A percentile compares a stretch with the other conserved stretches of the same genome.
Conservation (phyloP, 1,284 basidiomycete genomes). For the Leccinum subrobustum region DNA sequence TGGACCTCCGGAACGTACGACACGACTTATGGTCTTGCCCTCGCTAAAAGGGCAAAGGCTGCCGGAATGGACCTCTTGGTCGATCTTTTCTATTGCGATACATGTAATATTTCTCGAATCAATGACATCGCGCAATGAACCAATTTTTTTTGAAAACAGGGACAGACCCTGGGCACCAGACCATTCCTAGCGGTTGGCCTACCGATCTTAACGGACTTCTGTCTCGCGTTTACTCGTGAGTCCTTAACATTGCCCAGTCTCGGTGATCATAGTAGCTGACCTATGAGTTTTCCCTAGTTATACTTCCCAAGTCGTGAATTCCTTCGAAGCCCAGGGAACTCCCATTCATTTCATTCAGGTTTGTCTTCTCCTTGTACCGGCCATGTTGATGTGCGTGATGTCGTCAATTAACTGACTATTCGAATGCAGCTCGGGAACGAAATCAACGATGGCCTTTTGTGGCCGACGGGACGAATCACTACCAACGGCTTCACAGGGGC, state of each 20-base stretch:
- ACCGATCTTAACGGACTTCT: slow-evolving; percentile 7
- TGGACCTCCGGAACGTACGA: slow-evolving; percentile 16
- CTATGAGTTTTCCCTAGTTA: slow-evolving; percentile 3
- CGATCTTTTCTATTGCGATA: slow-evolving; percentile 16
- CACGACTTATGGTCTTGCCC: slow-evolving; percentile 13
- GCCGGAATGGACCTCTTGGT: slow-evolving; percentile 19
- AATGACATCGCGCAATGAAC: background rate
- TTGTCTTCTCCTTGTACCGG: background rate
- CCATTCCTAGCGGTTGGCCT: slow-evolving; percentile 19
- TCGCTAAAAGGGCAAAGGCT: slow-evolving; percentile 12
- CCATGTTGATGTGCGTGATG: background rate
- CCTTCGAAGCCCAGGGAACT: slow-evolving; percentile 16
- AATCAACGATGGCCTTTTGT: slow-evolving; percentile 17
- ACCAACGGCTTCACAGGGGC: slow-evolving; percentile 7
- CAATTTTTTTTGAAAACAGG: slow-evolving; percentile 4
- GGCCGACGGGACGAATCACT: slow-evolving; percentile 13
- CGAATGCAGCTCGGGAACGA: slow-evolving; percentile 19
- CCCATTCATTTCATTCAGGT: slow-evolving; percentile 19
- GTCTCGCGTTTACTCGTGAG: slow-evolving; percentile 14
- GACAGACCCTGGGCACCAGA: slow-evolving; percentile 13
- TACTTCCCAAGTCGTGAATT: slow-evolving; percentile 10
- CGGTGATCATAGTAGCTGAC: background rate
- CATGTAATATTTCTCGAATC: slow-evolving; percentile 5
- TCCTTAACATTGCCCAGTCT: background rate
- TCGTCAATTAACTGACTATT: slow-evolving; percentile 1